phyloP scores from a whole-genome alignment of 495 filamentous ascomycete species.

The Trichocladium antarcticum region DNA sequence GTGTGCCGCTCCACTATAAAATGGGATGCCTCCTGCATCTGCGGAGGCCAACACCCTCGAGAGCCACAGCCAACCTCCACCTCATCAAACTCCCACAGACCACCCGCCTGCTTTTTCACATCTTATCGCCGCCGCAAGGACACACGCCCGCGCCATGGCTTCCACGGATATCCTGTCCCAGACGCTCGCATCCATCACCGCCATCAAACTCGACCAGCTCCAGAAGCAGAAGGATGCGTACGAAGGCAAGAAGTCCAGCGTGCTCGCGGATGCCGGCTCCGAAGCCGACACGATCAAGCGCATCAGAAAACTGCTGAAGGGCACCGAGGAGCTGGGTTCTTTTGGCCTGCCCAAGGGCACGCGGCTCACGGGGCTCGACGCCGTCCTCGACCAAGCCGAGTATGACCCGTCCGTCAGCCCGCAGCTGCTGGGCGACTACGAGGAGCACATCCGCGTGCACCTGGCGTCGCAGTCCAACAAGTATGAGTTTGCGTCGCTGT shows the following conservation, averaged over 20 bases:
- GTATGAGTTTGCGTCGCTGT: conserved; percentile 50
- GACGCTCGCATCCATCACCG: conserved; percentile 55
- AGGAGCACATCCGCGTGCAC: conserved; percentile 30
- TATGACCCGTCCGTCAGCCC: conserved; percentile 28
- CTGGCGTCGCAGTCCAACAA: conserved; percentile 38
- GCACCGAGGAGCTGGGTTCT: conserved; percentile 20
- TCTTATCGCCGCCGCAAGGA: background rate
- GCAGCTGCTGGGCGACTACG: conserved; percentile 27
- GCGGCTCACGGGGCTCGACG: conserved; percentile 17
- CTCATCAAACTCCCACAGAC: background rate
- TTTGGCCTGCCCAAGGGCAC: conserved; percentile 7
- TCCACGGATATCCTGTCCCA: conserved; percentile 39
- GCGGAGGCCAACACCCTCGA: no score
- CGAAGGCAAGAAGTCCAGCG: conserved; percentile 28
- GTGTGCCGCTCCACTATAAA: no score
- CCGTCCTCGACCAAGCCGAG: conserved; percentile 27
- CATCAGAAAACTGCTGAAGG: conserved; percentile 19
- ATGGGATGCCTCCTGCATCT: no score
- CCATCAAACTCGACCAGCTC: conserved; percentile 52
- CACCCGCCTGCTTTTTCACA: background rate
- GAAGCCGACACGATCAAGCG: conserved; percentile 23
- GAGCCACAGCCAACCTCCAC: background rate
- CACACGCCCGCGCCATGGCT: conserved; percentile 13
- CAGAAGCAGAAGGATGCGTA: conserved; percentile 47
- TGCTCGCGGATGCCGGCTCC: conserved; percentile 23